Evolutionary conservation across 2,329 filamentous ascomycete genomes (phyloP).

Genomic region (Fusarium stilboides): DNA sequence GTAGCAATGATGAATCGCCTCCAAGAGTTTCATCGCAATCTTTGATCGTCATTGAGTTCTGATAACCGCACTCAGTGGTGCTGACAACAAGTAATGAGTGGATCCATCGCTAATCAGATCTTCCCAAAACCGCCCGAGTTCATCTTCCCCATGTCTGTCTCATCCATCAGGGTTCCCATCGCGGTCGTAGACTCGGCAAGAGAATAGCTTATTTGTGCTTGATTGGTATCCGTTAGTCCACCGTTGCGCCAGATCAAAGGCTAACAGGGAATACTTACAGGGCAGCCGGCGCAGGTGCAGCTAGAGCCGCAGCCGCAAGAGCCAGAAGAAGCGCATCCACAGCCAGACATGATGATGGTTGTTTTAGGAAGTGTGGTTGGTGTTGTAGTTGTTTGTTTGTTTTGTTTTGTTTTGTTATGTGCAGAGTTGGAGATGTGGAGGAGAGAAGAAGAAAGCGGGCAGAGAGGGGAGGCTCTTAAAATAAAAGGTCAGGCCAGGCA

Average conservation of each 20-base stretch:
- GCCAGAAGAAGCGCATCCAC: constrained; percentile 60
- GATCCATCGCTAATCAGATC: constrained; percentile 40
- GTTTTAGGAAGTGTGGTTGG: constrained; percentile 16
- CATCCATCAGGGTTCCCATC: constrained; percentile 49
- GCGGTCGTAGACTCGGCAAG: constrained; percentile 1
- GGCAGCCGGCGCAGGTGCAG: constrained; percentile 62
- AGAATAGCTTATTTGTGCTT: constrained; percentile 50
- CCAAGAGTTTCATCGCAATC: constrained; percentile 13
- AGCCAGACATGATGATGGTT: constrained; percentile 59
- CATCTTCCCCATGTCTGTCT: constrained; percentile 18
- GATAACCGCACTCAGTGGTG: constrained; percentile 9
- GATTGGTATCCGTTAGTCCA: constrained; percentile 44
- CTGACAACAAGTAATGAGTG: constrained; percentile 40
- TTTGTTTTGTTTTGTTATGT: constrained; percentile 11
- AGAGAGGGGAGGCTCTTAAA: constrained; percentile 39
- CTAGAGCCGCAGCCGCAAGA: constrained; percentile 59
- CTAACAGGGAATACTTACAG: constrained; percentile 54
- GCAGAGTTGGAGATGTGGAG: constrained; percentile 11
- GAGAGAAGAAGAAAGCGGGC: constrained; percentile 25
- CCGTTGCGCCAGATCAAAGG: constrained; percentile 18
- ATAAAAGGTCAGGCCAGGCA: constrained; percentile 8
- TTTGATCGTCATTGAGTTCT: constrained; percentile 26
- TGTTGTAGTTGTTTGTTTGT: constrained; percentile 22
- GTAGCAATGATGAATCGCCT: not conserved
- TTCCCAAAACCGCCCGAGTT: constrained; percentile 15